These are phyloP conservation scores for Kalmanozyma brasiliensis DNA, from an alignment of 1,284 basidiomycete species.

Conservation along the genomic window DNA sequence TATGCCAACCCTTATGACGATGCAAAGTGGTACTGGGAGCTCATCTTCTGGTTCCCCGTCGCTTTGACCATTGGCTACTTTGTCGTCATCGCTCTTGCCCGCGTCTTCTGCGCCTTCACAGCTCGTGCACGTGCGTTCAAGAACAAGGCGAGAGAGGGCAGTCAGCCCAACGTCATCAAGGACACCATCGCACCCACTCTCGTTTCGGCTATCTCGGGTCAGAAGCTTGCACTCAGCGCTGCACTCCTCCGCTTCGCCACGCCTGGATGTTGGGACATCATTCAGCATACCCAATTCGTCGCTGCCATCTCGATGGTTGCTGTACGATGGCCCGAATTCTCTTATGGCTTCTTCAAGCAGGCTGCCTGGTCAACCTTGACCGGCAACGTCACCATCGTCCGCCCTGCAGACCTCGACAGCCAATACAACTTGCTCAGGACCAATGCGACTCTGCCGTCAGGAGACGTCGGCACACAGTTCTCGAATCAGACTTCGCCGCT, in stretches of 20 bases:
- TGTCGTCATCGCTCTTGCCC: slow-evolving; percentile 79
- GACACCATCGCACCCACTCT: slow-evolving; percentile 68
- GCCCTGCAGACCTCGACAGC: slow-evolving; percentile 20
- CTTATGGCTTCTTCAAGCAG: slow-evolving; percentile 73
- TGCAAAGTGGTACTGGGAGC: slow-evolving; percentile 76
- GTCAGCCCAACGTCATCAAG: slow-evolving; percentile 51
- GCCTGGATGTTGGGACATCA: slow-evolving; percentile 88
- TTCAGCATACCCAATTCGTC: slow-evolving; percentile 86
- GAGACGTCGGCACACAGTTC: slow-evolving; percentile 72
- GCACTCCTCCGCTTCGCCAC: slow-evolving; percentile 91
- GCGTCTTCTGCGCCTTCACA: slow-evolving; percentile 69
- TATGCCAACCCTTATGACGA: slow-evolving; percentile 78
- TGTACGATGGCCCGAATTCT: slow-evolving; percentile 90
- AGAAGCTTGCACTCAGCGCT: slow-evolving; percentile 83
- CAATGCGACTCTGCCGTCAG: slow-evolving; percentile 48
- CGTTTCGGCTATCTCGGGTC: slow-evolving; percentile 87
- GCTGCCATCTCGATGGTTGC: slow-evolving; percentile 85
- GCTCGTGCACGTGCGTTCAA: slow-evolving; percentile 47
- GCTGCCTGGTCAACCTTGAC: slow-evolving; percentile 68
- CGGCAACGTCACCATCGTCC: slow-evolving; percentile 50
- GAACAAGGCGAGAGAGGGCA: slow-evolving; percentile 59
- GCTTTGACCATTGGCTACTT: slow-evolving; percentile 82
- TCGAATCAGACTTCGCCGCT: slow-evolving; percentile 77
- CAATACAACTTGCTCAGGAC: slow-evolving; percentile 38
- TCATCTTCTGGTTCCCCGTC: slow-evolving; percentile 85